phyloP scores from a whole-genome alignment of 1,284 basidiomycete genomes.

The Heterobasidion parviporum region DNA sequence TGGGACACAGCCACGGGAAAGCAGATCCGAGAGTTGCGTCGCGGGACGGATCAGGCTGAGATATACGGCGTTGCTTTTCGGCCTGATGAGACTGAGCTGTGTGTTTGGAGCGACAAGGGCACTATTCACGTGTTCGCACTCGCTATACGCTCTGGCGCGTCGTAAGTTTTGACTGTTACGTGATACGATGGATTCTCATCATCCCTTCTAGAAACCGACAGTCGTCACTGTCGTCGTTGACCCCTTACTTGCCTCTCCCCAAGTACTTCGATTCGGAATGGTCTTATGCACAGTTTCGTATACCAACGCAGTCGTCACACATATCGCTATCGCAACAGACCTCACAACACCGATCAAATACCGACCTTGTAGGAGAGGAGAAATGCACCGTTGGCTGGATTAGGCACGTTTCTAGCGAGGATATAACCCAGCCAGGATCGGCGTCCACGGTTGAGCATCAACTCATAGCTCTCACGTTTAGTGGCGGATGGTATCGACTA shows the following conservation, averaged over 20 bases:
- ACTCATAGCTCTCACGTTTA: conserved; percentile 78
- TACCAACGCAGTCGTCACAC: conserved; percentile 78
- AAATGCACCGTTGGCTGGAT: conserved; percentile 84
- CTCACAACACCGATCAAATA: conserved; percentile 40
- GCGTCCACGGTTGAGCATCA: conserved; percentile 49
- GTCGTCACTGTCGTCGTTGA: conserved; percentile 68
- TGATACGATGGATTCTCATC: conserved; percentile 6
- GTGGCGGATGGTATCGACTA: conserved; percentile 90
- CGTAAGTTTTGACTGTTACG: conserved; percentile 37
- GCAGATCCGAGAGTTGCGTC: conserved; percentile 73
- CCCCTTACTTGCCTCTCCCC: conserved; percentile 75
- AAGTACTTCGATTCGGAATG: conserved; percentile 92
- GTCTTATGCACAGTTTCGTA: conserved; percentile 89
- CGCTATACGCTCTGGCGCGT: conserved; percentile 46
- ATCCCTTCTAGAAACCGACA: conserved; percentile 57
- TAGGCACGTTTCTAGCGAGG: conserved; percentile 23
- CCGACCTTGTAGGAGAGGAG: conserved; percentile 72
- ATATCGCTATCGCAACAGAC: conserved; percentile 60
- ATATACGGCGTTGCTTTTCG: conserved; percentile 85
- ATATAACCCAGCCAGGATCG: conserved; percentile 20
- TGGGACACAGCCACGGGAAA: conserved; percentile 80
- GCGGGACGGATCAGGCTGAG: conserved; percentile 86
- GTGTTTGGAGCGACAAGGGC: conserved; percentile 94
- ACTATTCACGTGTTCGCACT: conserved; percentile 89
- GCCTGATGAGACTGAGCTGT: conserved; percentile 72